Base-by-base conservation (phyloP, 495 filamentous ascomycete genomes). In the Penicillium mononematosum region DNA sequence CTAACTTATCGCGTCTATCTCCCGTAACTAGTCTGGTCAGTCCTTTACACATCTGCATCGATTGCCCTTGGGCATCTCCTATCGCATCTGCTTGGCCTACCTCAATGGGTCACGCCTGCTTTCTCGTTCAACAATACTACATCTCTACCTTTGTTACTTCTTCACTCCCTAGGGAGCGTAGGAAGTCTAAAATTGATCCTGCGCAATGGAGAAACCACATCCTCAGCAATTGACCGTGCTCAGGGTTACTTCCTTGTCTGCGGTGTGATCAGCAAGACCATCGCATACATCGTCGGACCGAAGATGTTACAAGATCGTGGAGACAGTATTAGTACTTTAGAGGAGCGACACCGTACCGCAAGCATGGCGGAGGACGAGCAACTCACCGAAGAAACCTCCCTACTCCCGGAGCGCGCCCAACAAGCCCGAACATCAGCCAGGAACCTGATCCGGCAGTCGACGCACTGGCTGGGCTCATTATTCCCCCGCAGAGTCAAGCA, bases 301-400 rank as follows among this genome's bases (percentile, higher is more conserved):
- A 39, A 11, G 36, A 39, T 39, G 36, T 39, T 39, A 17, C 36
- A 39, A 17, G 36, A 39, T 39, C 36, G 36, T 7, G 36, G n/a
- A 39, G 36, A 39, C 1, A 11, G 6, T 2, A 16, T 39, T 17
- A 38, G 14, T 38, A n/a, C 5, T 6, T 17, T 7, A 39, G 36
- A 39, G 16, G 36, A 39, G 36, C 6, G 36, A 39, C 7, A 39
- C 2, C 36, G 3, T n/a, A 39, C n/a, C 36, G 14, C 34, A 38
- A 38, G 14, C 14, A 38, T 39, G 8, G 36, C 36, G 7, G 6
- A 17, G 7, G 36, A 39, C n/a, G 36, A 39, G 2, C 45, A 65
- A 51, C 52, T 68, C n/a, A 71, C 78, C 46, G 81, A 84, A 52
- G 59, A 77, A 20, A 82, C 79, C 4, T 76, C 79, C 0, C 73